Base-by-base conservation (phyloP, 108 stramenopile genomes). In the Conticribra weissflogii region DNA sequence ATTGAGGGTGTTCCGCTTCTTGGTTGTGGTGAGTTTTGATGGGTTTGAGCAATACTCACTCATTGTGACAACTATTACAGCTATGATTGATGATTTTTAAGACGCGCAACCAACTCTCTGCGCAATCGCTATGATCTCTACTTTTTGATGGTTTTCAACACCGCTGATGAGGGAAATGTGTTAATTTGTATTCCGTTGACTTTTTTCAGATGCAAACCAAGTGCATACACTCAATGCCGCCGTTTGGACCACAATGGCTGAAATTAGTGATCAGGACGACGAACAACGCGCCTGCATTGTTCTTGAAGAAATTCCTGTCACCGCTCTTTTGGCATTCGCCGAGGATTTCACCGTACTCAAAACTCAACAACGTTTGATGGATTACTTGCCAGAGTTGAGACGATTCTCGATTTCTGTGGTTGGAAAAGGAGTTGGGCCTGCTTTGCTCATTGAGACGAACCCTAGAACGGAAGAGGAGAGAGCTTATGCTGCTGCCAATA, bases 171-270 rank as follows among this genome's bases (percentile, higher is more conserved):
- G n/a, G n/a, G n/a, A n/a, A n/a, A n/a, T n/a, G n/a, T n/a, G n/a
- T n/a, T n/a, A n/a, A n/a, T n/a, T n/a, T n/a, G n/a, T n/a, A n/a
- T n/a, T n/a, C n/a, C n/a, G n/a, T n/a, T n/a, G n/a, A n/a, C n/a
- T n/a, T 24, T 22, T 21, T 1, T 2, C 31, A 57, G 56, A 92
- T 73, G 88, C 85, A 31, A 74, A 86, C 45, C 79, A 87, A 63
- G 81, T 81, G 0, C 77, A 80, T 17, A 90, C 85, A 4, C 57
- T 89, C 33, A 85, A 86, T 33, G 92, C 86, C 5, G 89, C 92
- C 1, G 45, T 89, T 12, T 93, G 92, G 92, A 90, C 92, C n/a
- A 88, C 84, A 3, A 85, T 90, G 85, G 88, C 88, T 1, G 87
- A 93, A 58, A 55, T 93, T 0, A 31, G 54, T 8, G 80, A 81